Evolutionary conservation across 1,284 basidiomycete genomes (phyloP).

Genomic region (Fomitiporia mediterranea): DNA sequence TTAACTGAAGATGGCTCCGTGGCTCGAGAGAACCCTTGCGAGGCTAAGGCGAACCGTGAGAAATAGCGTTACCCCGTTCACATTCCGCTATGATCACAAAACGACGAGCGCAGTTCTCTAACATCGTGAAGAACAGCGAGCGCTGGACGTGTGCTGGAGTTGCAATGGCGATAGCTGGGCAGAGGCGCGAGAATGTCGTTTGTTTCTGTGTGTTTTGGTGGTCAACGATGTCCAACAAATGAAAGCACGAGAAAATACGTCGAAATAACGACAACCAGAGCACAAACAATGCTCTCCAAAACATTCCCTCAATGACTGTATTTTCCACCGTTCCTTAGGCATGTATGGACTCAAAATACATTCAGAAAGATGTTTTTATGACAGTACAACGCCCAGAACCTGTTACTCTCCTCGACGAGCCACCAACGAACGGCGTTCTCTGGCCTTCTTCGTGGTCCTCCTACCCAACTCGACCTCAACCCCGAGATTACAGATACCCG

Average conservation of each 20-base stretch:
- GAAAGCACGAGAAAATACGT: constrained; percentile 17
- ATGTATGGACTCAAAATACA: no score
- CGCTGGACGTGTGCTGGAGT: neutral
- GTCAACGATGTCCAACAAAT: constrained; percentile 18
- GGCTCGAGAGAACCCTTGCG: neutral
- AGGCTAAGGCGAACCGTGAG: constrained; percentile 9
- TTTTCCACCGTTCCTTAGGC: no score
- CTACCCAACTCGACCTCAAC: neutral
- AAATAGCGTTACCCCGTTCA: constrained; percentile 8
- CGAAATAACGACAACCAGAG: constrained; percentile 9
- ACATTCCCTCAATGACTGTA: no score
- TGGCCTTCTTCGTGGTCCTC: no score
- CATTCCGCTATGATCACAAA: neutral
- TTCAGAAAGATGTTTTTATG: no score
- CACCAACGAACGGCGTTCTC: no score
- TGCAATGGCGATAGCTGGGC: neutral
- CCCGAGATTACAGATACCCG: neutral
- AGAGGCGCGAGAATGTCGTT: neutral
- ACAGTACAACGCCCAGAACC: no score
- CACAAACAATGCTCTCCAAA: constrained; percentile 8
- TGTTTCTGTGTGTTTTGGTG: constrained; percentile 7
- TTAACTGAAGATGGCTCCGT: neutral
- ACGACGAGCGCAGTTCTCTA: constrained; percentile 1
- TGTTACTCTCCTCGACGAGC: no score
- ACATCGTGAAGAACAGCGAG: constrained; percentile 4